Base-by-base conservation (phyloP, 2,329 filamentous ascomycete species). In the Sphaerostilbella broomeana region DNA sequence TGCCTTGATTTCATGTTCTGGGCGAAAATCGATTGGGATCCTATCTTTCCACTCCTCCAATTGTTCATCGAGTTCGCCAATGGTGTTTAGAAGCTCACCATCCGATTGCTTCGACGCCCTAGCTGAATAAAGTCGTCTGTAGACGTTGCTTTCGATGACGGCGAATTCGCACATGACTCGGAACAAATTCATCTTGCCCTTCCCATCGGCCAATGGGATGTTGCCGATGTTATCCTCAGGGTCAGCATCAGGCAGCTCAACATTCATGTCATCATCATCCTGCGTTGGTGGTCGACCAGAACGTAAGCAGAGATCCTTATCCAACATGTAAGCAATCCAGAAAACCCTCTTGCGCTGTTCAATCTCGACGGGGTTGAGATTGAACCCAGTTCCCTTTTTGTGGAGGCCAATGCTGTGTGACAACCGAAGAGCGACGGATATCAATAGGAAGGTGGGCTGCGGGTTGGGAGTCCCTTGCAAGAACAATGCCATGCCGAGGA, bases 401-500 rank as follows among this genome's bases (percentile, higher is more conserved):
- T 98, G 92, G 24, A 98, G 72, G 15, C 92, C 92, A 53, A 98
- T 95, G 55, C 84, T 95, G 59, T 97, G 90, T 2, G 90, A 84
- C 15, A 95, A 71, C 37, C 92, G 76, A 49, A 97, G 90, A 4
- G 92, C 92, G 10, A 89, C 86, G 5, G 90, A 86, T 20, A 97
- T 82, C 35, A 97, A 74, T 53, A 95, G 82, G 58, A 94, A 95
- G 2, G 86, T 85, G 2, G 92, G 90, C 52, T 98, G 92, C 0
- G 90, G 92, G 54, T 97, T 98, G 0, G 92, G 90, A 1, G 92
- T 97, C 47, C 92, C 92, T 59, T 95, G 87, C 63, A 98, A 75
- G 65, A 97, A 98, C 12, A 95, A 70, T 3, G 88, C 81, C 83
- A 97, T 95, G 44, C 89, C 92, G 18, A 97, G 69, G 32, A 98